Percentiles rank a stretch among this genome's conserved stretches.
Evolutionary conservation across 2,329 filamentous ascomycete genomes (phyloP).

Genomic region (Trichoderma sp.): DNA sequence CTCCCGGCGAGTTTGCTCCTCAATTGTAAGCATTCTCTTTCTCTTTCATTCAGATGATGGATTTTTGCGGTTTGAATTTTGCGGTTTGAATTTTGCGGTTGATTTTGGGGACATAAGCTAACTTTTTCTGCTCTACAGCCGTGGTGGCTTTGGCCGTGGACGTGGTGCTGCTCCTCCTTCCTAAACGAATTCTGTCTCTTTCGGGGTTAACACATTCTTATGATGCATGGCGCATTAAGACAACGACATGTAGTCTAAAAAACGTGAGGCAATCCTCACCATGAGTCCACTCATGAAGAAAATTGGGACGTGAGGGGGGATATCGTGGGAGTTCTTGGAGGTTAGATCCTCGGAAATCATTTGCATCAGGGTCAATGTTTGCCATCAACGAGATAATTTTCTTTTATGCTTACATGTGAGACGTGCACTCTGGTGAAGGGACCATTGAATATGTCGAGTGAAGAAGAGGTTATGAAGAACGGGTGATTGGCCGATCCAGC

Average conservation of each 20-base stretch:
- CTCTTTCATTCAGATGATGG: neutral
- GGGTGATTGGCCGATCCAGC: neutral
- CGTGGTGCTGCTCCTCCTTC: constrained; percentile 75
- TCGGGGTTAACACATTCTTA: constrained; percentile 45
- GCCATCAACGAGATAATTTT: constrained; percentile 40
- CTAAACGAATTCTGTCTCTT: constrained; percentile 50
- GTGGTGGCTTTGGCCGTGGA: constrained; percentile 87
- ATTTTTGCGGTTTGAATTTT: neutral
- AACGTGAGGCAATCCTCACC: constrained; percentile 45
- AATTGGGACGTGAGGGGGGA: constrained; percentile 44
- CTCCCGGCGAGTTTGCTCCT: constrained; percentile 88
- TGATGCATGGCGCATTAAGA: constrained; percentile 43
- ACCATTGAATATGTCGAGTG: constrained; percentile 14
- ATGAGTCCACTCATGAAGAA: constrained; percentile 45
- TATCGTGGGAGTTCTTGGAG: constrained; percentile 49
- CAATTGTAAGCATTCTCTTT: constrained; percentile 66
- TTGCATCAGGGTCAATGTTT: constrained; percentile 50
- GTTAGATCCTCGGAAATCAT: constrained; percentile 53
- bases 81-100: neutral
- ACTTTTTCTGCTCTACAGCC: constrained; percentile 53
- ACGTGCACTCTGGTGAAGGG: constrained; percentile 20
- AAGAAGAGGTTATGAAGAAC: neutral
- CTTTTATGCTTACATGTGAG: constrained; percentile 35
- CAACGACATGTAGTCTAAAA: constrained; percentile 52
- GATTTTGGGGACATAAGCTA: constrained; percentile 11